These are phyloP conservation scores for Calocybe gambosa DNA, from an alignment of 1,284 basidiomycete species.

Conservation along the genomic window DNA sequence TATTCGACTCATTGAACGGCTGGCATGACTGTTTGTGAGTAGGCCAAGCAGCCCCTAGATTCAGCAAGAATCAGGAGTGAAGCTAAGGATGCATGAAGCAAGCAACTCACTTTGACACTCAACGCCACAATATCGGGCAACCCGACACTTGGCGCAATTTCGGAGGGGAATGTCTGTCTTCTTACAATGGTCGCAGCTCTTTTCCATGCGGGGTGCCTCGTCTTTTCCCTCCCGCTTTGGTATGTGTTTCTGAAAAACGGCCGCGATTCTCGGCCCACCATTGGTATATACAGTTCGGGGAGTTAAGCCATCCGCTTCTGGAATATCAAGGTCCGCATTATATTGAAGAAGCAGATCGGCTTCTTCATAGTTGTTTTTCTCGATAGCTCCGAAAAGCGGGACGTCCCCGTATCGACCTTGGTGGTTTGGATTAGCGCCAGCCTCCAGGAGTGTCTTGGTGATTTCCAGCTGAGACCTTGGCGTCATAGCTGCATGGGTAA, in stretches of 20 bases:
- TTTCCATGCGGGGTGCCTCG: slow-evolving; percentile 33
- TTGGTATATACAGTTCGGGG: slow-evolving; percentile 27
- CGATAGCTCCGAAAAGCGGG: slow-evolving; percentile 33
- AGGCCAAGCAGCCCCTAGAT: slow-evolving; percentile 40
- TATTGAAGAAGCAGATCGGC: slow-evolving; percentile 45
- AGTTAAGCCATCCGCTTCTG: slow-evolving; percentile 35
- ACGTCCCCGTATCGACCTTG: slow-evolving; percentile 44
- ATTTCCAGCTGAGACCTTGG: slow-evolving; percentile 24
- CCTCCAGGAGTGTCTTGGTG: slow-evolving; percentile 31
- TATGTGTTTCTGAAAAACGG: slow-evolving; percentile 42
- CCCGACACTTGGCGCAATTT: slow-evolving; percentile 38
- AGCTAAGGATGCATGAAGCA: too few relatives aligned
- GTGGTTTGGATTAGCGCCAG: slow-evolving; percentile 38
- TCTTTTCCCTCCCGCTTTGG: slow-evolving; percentile 36
- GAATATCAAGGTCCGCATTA: slow-evolving; percentile 39
- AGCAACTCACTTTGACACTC: slow-evolving; percentile 38
- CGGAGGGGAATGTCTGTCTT: slow-evolving; percentile 26
- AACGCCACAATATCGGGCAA: slow-evolving; percentile 44
- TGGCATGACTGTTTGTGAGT: slow-evolving; percentile 41
- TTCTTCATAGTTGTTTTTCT: slow-evolving; percentile 26
- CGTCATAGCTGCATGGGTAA: slow-evolving; percentile 37
- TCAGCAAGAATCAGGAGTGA: neutral
- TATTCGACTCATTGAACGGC: slow-evolving; percentile 35
- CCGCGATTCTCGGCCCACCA: slow-evolving; percentile 41
- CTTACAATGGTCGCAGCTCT: slow-evolving; percentile 36